Percentiles rank a stretch among this genome's conserved stretches.
phyloP scores from a whole-genome alignment of 768 basidiomycete genomes.

The Boletus vermiculosoides region DNA sequence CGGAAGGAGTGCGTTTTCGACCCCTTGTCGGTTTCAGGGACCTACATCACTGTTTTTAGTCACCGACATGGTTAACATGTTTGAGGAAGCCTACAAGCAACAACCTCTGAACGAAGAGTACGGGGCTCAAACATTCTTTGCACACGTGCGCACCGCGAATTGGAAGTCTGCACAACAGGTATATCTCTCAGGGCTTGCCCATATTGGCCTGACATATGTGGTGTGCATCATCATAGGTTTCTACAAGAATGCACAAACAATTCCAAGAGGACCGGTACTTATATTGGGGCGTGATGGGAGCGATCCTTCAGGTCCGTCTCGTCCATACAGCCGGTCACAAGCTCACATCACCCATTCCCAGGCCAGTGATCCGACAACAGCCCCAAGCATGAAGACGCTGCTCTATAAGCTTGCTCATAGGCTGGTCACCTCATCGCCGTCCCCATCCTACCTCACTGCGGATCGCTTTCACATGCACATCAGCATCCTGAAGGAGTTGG shows the following conservation, averaged over 20 bases:
- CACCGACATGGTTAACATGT: constrained; percentile 80
- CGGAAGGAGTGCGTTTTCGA: constrained; percentile 53
- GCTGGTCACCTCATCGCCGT: constrained; percentile 60
- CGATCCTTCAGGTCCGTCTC: constrained; percentile 66
- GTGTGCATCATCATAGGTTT: constrained; percentile 46
- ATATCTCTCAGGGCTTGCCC: constrained; percentile 6
- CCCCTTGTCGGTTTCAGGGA: background rate
- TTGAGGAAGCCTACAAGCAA: constrained; percentile 81
- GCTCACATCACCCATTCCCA: constrained; percentile 30
- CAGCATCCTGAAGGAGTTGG: constrained; percentile 65
- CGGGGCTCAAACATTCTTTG: constrained; percentile 81
- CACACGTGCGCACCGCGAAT: constrained; percentile 72
- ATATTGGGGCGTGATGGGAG: constrained; percentile 81
- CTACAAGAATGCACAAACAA: constrained; percentile 79
- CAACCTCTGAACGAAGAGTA: constrained; percentile 81
- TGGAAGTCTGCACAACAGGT: constrained; percentile 90
- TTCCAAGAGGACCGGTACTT: constrained; percentile 80
- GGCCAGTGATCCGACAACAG: constrained; percentile 70
- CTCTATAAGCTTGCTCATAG: constrained; percentile 78
- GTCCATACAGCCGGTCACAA: background rate
- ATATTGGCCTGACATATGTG: constrained; percentile 1
- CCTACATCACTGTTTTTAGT: constrained; percentile 38
- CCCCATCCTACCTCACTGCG: constrained; percentile 60
- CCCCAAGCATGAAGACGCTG: constrained; percentile 58
- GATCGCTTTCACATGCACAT: constrained; percentile 81